Evolutionary conservation across 441 rosid genomes (phyloP).

Genomic region (Populus hybrid): DNA sequence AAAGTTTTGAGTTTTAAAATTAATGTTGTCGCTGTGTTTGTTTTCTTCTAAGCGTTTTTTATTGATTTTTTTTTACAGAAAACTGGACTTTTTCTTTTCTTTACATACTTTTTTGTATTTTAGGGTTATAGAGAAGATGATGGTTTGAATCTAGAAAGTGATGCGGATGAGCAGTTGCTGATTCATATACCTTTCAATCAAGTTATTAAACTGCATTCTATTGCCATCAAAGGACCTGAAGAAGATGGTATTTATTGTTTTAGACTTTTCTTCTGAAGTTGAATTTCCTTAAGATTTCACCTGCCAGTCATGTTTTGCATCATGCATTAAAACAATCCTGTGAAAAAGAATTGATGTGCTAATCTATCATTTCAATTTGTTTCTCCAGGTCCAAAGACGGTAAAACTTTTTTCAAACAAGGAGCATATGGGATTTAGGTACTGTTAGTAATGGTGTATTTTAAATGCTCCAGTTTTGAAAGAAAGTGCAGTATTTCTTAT

Average conservation of each 20-base stretch:
- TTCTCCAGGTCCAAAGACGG: conserved; percentile 80
- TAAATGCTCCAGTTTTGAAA: conserved; percentile 1
- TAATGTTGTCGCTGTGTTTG: not conserved
- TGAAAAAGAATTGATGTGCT: not conserved
- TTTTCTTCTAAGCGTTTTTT: not conserved
- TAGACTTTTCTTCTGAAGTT: not conserved
- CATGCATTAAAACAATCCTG: not conserved
- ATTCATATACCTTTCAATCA: conserved; percentile 85
- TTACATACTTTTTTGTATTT: conserved; percentile 19
- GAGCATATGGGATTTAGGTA: conserved; percentile 98
- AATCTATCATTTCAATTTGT: conserved; percentile 20
- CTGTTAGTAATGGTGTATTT: not conserved
- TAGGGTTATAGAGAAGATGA: conserved; percentile 97
- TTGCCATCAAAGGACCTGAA: conserved; percentile 69
- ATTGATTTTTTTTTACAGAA: not conserved
- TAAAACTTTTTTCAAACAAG: conserved; percentile 80
- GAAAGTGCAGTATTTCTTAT: not conserved
- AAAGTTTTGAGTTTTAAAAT: not conserved
- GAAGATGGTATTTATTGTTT: conserved; percentile 61
- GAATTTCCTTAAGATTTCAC: not conserved
- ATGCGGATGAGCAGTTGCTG: conserved; percentile 91
- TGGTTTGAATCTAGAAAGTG: conserved; percentile 76
- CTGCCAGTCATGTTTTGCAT: not conserved
- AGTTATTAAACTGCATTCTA: conserved; percentile 76
- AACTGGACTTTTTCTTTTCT: not conserved